A percentile compares a stretch with the other conserved stretches of the same genome.
Conservation (phyloP, 83 land plant genomes). For the Picea mariana region DNA sequence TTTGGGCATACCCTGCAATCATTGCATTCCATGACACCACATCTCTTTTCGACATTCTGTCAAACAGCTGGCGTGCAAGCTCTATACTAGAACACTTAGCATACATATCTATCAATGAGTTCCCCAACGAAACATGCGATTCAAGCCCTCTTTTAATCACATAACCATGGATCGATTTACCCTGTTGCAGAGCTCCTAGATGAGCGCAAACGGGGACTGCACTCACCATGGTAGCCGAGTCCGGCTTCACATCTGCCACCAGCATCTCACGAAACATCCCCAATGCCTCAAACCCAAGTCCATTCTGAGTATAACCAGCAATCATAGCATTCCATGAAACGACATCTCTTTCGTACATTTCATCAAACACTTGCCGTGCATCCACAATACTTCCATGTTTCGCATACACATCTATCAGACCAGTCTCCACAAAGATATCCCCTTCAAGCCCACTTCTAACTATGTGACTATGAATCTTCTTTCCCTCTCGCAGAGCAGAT, state of each 20-base stretch:
- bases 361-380: constrained; percentile 16
- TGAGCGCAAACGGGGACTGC: constrained; percentile 18
- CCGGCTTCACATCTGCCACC: constrained; percentile 15
- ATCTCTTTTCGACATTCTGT: not conserved
- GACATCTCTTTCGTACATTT: constrained; percentile 5
- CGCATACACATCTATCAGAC: constrained; percentile 27
- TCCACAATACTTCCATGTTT: constrained; percentile 22
- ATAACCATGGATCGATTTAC: constrained; percentile 9
- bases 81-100: constrained; percentile 5
- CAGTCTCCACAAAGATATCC: constrained; percentile 15
- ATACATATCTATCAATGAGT: constrained; percentile 13
- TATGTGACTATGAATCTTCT: constrained; percentile 24
- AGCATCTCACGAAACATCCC: too few species aligned
- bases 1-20: not conserved
- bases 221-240: constrained; percentile 22
- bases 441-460: constrained; percentile 15
- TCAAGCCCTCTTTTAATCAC: not conserved
- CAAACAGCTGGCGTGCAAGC: constrained; percentile 1
- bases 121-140: not conserved
- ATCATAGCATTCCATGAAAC: constrained; percentile 24
- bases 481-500: constrained; percentile 22
- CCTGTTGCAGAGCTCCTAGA: not conserved
- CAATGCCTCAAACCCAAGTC: too few species aligned
- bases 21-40: constrained; percentile 4
- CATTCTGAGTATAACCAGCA: constrained; percentile 20